Evolutionary conservation across 2,329 filamentous ascomycete genomes (phyloP).

Genomic region (Ramularia collo-cygni): DNA sequence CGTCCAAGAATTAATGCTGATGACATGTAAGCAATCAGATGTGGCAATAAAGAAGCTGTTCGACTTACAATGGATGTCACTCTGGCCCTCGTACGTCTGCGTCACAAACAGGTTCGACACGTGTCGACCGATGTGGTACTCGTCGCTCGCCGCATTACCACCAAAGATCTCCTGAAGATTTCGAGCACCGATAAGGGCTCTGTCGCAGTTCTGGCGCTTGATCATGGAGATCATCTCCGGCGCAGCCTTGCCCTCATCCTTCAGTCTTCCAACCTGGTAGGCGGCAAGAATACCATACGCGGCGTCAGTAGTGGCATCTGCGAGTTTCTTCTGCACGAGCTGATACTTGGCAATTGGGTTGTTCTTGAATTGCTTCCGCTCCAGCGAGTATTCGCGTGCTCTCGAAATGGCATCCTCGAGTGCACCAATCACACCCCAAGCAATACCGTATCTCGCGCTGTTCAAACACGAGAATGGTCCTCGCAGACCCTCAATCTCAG

Average conservation of each 20-base stretch:
- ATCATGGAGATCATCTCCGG: constrained; percentile 98
- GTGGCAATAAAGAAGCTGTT: not conserved
- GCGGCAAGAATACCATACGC: constrained; percentile 86
- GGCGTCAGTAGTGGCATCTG: constrained; percentile 84
- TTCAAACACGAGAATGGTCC: constrained; percentile 95
- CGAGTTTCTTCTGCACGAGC: constrained; percentile 94
- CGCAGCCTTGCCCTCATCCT: constrained; percentile 78
- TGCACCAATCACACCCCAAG: constrained; percentile 87
- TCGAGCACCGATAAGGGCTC: constrained; percentile 72
- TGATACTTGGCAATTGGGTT: constrained; percentile 96
- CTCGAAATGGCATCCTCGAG: constrained; percentile 84
- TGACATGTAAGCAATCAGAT: constrained; percentile 18
- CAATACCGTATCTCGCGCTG: constrained; percentile 86
- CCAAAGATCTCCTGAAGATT: constrained; percentile 92
- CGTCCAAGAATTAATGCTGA: constrained; percentile 44
- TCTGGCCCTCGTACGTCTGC: constrained; percentile 97
- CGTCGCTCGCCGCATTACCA: constrained; percentile 95
- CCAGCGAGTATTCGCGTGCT: constrained; percentile 78
- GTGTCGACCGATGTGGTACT: constrained; percentile 91
- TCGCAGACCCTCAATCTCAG: constrained; percentile 73
- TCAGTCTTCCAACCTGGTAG: constrained; percentile 83
- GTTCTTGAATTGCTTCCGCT: constrained; percentile 90
- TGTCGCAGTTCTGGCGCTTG: constrained; percentile 95
- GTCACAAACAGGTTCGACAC: constrained; percentile 95
- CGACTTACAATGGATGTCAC: constrained; percentile 85